Percentiles rank a stretch among this genome's conserved stretches.
phyloP scores from a whole-genome alignment of 31 red algal species.

The Odonthalia washingtoniensis region DNA sequence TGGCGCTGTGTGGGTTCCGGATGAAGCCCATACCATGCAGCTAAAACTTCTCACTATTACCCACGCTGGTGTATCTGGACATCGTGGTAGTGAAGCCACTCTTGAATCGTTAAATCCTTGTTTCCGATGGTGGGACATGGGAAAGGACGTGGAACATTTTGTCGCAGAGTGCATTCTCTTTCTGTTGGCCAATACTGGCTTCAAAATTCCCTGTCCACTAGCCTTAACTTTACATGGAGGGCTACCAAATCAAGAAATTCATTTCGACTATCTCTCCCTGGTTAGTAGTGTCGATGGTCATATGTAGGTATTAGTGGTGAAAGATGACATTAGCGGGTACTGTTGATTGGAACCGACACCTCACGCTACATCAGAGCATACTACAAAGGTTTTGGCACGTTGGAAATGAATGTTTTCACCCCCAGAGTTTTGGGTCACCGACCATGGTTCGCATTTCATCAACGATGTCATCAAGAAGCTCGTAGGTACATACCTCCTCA shows the following conservation, averaged over 20 bases:
- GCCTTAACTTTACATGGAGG: constrained; percentile 14
- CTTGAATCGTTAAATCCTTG: neutral
- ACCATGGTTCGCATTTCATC: constrained; percentile 61
- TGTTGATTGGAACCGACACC: constrained; percentile 27
- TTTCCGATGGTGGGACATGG: neutral
- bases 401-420: constrained; percentile 45
- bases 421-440: constrained; percentile 19
- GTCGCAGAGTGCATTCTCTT: constrained; percentile 5
- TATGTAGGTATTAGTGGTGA: constrained; percentile 35
- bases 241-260: constrained; percentile 39
- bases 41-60: constrained; percentile 2
- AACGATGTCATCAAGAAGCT: constrained; percentile 17
- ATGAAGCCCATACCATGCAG: neutral
- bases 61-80: constrained; percentile 15
- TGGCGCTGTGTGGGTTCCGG: constrained; percentile 4
- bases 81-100: constrained; percentile 19
- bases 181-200: constrained; percentile 23
- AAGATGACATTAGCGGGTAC: constrained; percentile 50
- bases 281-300: neutral
- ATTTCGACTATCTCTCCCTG: constrained; percentile 56
- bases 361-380: constrained; percentile 23
- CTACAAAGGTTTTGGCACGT: constrained; percentile 5
- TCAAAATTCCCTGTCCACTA: constrained; percentile 49
- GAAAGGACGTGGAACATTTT: constrained; percentile 17
- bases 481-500: neutral